Base-by-base conservation (phyloP, 2,329 filamentous ascomycete genomes). In the Fusarium nanum region DNA sequence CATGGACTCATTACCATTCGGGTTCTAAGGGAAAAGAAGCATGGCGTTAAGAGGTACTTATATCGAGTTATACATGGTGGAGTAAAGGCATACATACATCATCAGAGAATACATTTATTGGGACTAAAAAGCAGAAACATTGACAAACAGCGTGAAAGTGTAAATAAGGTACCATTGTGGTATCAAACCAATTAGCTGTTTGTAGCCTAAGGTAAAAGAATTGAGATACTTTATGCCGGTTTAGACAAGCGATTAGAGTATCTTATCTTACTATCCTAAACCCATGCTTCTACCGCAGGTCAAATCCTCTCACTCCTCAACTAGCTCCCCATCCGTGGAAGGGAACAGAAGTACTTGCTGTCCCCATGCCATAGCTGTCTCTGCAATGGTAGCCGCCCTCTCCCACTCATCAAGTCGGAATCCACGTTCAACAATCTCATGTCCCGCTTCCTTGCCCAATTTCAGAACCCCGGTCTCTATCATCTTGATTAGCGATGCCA, bases 1-100 rank as follows among this genome's bases (percentile, higher is more conserved):
- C 2, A 74, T 76, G 46, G 73, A 71, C 6, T 70, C 53, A 20
- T 65, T 75, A 40, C 73, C 73, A 0, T 74, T 73, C 14, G 63
- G 63, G 0, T 62, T 73, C 6, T 71, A 6, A 46, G 4, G 18
- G 1, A 9, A 20, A 11, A 2, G 14, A 10, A 41, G 8, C 10
- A 4, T 37, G 60, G 20, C 44, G 37, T 49, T 13, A 12, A 7
- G 11, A 2, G 10, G 14, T 16, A 14, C 14, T 11, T 44, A 23
- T 22, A 44, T 16, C 34, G 10, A n/a, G 3, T n/a, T 37, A 37
- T n/a, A 37, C 18, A 37, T 6, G 6, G 10, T n/a, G 22, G 8
- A 23, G 8, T 12, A 23, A 7, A 44, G 34, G 34, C 18, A 37
- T 37, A 37, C 5, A 18, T 11, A 37, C 9, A 37, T 6, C 18